Base-by-base conservation (phyloP, 257 asterid genomes). In the Ajuga chamaepitys region DNA sequence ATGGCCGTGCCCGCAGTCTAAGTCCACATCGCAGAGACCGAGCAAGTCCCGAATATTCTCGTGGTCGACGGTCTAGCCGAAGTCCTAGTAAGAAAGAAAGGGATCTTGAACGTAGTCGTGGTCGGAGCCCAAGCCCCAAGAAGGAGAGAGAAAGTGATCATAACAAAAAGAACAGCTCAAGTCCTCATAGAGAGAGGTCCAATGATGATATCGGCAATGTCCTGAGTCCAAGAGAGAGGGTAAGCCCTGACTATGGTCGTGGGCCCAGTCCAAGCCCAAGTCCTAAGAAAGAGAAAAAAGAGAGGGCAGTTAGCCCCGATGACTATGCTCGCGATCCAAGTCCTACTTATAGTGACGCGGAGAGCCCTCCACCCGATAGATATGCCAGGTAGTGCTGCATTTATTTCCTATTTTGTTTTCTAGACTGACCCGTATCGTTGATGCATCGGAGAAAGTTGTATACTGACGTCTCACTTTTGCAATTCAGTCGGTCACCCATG, bases 21-120 rank as follows among this genome's bases (percentile, higher is more conserved):
- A 83, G 83, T 20, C 82, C 87, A 1, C 53, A 83, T n/a, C 76
- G 74, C 28, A 78, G 88, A 72, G 88, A 70, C 34, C 77, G 87
- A 65, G 75, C 68, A 3, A 87, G 96, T 76, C 96, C 95, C 8
- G 78, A 74, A 30, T 86, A 83, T 78, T 83, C 78, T 56, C 82
- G 75, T 56, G 74, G n/a, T n/a, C n/a, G n/a, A n/a, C n/a, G 75
- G 60, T 67, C 77, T 30, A 76, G 75, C 70, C 77, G 70, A 7
- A 82, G 78, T 50, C 84, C 74, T 18, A 61, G 63, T 47, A 79
- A 73, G n/a, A 84, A 74, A 68, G 87, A 64, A 47, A 78, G 83
- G 71, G 66, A 77, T 45, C 46, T 55, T 14, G 63, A 70, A 11
- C 59, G 74, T 58, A 72, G 46, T 38, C 80, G 64, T 46, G 74